A percentile compares a stretch with the other conserved stretches of the same genome.
Evolutionary conservation across 495 filamentous ascomycete species (phyloP).

Genomic region (Hyaloscypha bicolor): DNA sequence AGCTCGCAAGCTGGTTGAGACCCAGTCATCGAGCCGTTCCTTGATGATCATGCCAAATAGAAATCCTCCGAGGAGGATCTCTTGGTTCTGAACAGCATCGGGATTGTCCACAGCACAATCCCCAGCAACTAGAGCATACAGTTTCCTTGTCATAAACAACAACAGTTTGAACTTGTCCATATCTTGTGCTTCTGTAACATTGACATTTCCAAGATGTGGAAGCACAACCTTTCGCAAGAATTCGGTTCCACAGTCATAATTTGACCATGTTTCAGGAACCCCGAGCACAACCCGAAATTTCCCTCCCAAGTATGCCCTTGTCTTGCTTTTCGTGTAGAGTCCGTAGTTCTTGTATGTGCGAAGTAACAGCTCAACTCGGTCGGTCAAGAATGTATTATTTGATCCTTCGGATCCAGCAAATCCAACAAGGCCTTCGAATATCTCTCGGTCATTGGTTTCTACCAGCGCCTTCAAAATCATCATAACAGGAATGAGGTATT

Average conservation of each 20-base stretch:
- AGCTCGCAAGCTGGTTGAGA: constrained; percentile 63
- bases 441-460: constrained; percentile 94
- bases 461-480: constrained; percentile 95
- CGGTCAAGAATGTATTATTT: constrained; percentile 89
- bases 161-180: constrained; percentile 93
- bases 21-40: constrained; percentile 87
- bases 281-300: constrained; percentile 87
- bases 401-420: constrained; percentile 69
- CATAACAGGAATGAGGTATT: constrained; percentile 90
- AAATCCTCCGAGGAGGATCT: constrained; percentile 89
- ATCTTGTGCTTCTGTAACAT: constrained; percentile 80
- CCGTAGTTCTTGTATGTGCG: constrained; percentile 91
- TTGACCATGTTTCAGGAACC: constrained; percentile 74
- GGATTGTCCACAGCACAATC: constrained; percentile 94
- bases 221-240: constrained; percentile 89
- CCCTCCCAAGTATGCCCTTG: constrained; percentile 79
- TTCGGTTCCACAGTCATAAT: constrained; percentile 86
- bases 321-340: constrained; percentile 75
- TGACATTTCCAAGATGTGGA: constrained; percentile 80
- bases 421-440: constrained; percentile 88
- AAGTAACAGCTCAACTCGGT: constrained; percentile 88
- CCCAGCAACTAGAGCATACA: constrained; percentile 88
- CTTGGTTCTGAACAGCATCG: constrained; percentile 92
- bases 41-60: constrained; percentile 95
- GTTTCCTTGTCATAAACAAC: constrained; percentile 93